A percentile compares a stretch with the other conserved stretches of the same genome.
phyloP scores from a whole-genome alignment of 2,329 filamentous ascomycete species.

The Calonectria henricotiae region DNA sequence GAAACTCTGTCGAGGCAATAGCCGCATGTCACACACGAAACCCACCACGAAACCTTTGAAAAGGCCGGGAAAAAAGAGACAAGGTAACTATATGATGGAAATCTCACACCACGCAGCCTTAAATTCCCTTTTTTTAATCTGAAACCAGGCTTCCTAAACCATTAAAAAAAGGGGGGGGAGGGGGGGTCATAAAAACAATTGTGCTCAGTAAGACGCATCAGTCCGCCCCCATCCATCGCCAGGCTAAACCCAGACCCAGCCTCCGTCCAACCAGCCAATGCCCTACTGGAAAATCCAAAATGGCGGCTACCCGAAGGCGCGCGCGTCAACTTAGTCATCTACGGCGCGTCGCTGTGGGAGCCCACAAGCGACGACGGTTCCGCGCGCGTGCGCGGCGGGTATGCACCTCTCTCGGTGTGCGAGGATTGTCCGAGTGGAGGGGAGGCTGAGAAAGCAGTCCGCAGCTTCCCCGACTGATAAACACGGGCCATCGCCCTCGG shows the following conservation, averaged over 20 bases:
- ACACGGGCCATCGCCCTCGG: constrained; percentile 32
- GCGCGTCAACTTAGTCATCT: constrained; percentile 51
- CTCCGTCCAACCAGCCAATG: constrained; percentile 1
- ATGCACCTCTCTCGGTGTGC: not conserved
- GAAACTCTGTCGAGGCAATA: constrained; percentile 29
- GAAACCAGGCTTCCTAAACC: not conserved
- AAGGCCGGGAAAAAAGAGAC: not conserved
- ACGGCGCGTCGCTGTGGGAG: constrained; percentile 16
- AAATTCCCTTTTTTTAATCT: not conserved
- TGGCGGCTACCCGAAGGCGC: constrained; percentile 33
- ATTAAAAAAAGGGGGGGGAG: constrained; percentile 21
- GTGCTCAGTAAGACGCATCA: constrained; percentile 11
- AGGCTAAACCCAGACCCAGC: constrained; percentile 31
- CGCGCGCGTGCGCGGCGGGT: constrained; percentile 1
- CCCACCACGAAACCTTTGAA: constrained; percentile 8
- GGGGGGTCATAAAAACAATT: not conserved
- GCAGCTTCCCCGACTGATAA: not conserved
- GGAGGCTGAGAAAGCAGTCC: not conserved
- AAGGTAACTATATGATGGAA: not conserved
- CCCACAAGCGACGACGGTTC: not conserved
- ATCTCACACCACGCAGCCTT: not conserved
- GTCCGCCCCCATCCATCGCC: constrained; percentile 1
- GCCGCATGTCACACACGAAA: constrained; percentile 39
- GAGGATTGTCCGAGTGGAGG: constrained; percentile 5
- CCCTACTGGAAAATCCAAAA: constrained; percentile 28